These are phyloP conservation scores for Suillus plorans DNA, from an alignment of 768 basidiomycete species.

Conservation along the genomic window DNA sequence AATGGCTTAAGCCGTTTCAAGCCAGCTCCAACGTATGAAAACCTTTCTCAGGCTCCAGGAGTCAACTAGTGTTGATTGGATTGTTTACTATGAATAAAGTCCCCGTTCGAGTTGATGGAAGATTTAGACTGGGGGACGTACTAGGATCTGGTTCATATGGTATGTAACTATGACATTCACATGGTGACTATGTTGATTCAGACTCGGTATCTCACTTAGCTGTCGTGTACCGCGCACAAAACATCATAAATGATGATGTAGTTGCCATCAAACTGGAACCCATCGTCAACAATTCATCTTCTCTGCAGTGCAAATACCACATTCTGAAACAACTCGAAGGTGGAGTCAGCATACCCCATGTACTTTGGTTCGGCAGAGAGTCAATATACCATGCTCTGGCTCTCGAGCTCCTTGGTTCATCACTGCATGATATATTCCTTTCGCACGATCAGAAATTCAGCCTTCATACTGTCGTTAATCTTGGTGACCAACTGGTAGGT, in stretches of 20 bases:
- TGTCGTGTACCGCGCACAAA: not conserved
- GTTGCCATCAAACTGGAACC: not conserved
- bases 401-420: not conserved
- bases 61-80: no score
- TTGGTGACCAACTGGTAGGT: not conserved
- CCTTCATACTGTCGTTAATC: not conserved
- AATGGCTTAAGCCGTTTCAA: no score
- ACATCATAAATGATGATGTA: not conserved
- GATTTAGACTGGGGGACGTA: not conserved
- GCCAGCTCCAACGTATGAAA: no score
- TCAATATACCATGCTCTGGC: not conserved
- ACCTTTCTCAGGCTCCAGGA: no score
- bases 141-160: not conserved
- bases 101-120: constrained; percentile 8
- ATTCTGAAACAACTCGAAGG: not conserved
- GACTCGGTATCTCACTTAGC: not conserved
- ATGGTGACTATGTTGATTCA: not conserved
- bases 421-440: not conserved
- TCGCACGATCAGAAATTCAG: not conserved
- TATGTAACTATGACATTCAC: not conserved
- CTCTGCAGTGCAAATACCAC: not conserved
- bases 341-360: not conserved
- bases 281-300: not conserved
- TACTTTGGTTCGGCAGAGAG: not conserved
- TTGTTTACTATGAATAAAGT: not conserved